phyloP scores from a whole-genome alignment of 2,329 filamentous ascomycete species.

The Microcyclosporella mali region DNA sequence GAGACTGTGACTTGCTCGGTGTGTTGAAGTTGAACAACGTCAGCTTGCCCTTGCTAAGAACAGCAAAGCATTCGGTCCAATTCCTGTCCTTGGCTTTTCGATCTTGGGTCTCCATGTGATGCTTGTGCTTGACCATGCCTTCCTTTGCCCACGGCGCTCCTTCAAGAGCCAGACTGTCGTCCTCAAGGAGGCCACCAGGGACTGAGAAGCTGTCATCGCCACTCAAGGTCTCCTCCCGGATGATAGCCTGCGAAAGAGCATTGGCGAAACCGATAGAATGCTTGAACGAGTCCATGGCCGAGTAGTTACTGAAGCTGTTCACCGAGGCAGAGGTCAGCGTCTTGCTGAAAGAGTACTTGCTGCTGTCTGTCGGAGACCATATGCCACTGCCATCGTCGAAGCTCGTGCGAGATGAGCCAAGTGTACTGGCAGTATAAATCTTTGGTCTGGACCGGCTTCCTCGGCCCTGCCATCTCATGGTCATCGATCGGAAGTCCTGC shows the following conservation, averaged over 20 bases:
- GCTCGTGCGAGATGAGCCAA: conserved; percentile 88
- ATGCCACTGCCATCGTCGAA: conserved; percentile 85
- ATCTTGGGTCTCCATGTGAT: conserved; percentile 83
- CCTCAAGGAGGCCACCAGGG: conserved; percentile 60
- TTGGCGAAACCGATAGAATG: conserved; percentile 97
- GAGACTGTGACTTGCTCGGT: conserved; percentile 48
- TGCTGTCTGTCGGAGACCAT: conserved; percentile 88
- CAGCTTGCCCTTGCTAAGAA: conserved; percentile 90
- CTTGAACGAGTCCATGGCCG: conserved; percentile 63
- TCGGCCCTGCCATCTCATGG: conserved; percentile 63
- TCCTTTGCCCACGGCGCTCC: conserved; percentile 99
- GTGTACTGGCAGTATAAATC: conserved; percentile 67
- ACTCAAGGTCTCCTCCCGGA: conserved; percentile 68
- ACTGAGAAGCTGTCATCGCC: conserved; percentile 33
- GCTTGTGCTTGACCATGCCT: conserved; percentile 91
- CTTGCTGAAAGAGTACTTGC: conserved; percentile 84
- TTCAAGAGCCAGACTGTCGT: conserved; percentile 83
- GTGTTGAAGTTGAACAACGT: conserved; percentile 87
- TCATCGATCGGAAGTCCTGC: conserved; percentile 57
- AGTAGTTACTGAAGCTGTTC: conserved; percentile 74
- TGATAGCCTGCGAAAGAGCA: conserved; percentile 91
- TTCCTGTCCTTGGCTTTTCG: conserved; percentile 91
- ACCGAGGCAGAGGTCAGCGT: conserved; percentile 89
- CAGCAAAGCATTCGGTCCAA: conserved; percentile 92
- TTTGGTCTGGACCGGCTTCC: conserved; percentile 79